A percentile compares a stretch with the other conserved stretches of the same genome.
Evolutionary conservation across 441 rosid species (phyloP).

Genomic region (Lagerstroemia fauriei): DNA sequence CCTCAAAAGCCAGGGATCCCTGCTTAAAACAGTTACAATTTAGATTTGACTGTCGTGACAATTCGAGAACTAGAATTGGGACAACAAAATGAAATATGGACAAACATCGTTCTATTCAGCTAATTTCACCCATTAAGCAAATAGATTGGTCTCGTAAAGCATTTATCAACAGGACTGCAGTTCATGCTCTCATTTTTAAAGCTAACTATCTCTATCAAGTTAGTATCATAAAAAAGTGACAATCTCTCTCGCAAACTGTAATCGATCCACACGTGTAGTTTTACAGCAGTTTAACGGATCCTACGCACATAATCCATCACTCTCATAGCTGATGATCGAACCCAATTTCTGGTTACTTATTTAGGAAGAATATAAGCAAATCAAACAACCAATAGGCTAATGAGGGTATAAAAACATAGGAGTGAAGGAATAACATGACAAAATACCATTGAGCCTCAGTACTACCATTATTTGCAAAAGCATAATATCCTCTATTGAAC

Average conservation of each 20-base stretch:
- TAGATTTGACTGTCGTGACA: not conserved
- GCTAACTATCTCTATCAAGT: not conserved
- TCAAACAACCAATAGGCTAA: not conserved
- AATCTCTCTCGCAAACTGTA: not conserved
- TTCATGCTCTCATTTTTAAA: not conserved
- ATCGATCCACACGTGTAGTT: not conserved
- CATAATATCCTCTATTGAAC: not conserved
- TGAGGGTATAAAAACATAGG: not conserved
- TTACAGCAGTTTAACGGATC: not conserved
- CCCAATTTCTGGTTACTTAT: not conserved
- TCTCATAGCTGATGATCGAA: not conserved
- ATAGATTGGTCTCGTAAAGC: not conserved
- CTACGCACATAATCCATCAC: not conserved
- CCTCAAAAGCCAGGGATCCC: too few relatives aligned
- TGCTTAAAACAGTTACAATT: not conserved
- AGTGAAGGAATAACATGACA: not conserved
- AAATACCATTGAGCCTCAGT: not conserved
- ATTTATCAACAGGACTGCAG: not conserved
- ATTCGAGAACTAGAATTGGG: not conserved
- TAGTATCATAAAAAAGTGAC: not conserved
- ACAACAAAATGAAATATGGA: not conserved
- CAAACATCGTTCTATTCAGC: not conserved
- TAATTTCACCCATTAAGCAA: not conserved
- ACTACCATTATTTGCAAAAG: not conserved
- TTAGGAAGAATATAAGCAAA: not conserved